phyloP scores from a whole-genome alignment of 2,329 filamentous ascomycete genomes.

The Exophiala bonariae region DNA sequence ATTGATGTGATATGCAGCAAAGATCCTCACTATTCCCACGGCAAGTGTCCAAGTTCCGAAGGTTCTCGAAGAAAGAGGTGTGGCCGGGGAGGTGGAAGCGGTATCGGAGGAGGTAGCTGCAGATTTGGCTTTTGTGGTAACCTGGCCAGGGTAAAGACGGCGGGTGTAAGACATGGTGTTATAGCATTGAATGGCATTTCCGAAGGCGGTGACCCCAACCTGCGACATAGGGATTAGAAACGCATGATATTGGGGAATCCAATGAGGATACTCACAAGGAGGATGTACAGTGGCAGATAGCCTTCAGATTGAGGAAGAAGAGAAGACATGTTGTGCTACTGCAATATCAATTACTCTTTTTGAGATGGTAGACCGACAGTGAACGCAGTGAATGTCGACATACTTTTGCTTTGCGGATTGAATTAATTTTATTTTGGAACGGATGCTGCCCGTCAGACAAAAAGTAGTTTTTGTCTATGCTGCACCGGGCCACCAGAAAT shows the following conservation, averaged over 20 bases:
- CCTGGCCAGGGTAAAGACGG: conserved; percentile 65
- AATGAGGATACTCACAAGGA: conserved; percentile 23
- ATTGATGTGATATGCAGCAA: conserved; percentile 79
- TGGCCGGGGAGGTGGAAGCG: conserved; percentile 53
- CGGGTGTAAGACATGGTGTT: conserved; percentile 75
- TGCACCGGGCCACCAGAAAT: too few relatives aligned
- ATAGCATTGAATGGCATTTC: conserved; percentile 85
- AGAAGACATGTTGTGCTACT: conserved; percentile 5
- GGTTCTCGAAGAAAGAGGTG: conserved; percentile 72
- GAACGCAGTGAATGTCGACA: too few relatives aligned
- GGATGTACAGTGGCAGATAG: conserved; percentile 25
- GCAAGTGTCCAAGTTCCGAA: conserved; percentile 89
- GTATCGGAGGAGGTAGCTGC: conserved; percentile 3
- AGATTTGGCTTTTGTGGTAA: conserved; percentile 23
- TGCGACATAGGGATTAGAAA: conserved; percentile 58
- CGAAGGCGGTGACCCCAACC: conserved; percentile 79
- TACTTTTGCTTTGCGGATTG: too few relatives aligned
- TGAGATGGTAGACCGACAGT: neutral
- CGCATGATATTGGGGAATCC: conserved; percentile 35
- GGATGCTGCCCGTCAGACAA: too few relatives aligned
- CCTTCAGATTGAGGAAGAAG: conserved; percentile 23
- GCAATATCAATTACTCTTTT: neutral
- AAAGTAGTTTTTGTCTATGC: too few relatives aligned
- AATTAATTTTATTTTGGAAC: too few relatives aligned
- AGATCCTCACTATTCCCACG: conserved; percentile 73